Evolutionary conservation across 495 filamentous ascomycete genomes (phyloP).

Genomic region (Sporormia fimetaria): DNA sequence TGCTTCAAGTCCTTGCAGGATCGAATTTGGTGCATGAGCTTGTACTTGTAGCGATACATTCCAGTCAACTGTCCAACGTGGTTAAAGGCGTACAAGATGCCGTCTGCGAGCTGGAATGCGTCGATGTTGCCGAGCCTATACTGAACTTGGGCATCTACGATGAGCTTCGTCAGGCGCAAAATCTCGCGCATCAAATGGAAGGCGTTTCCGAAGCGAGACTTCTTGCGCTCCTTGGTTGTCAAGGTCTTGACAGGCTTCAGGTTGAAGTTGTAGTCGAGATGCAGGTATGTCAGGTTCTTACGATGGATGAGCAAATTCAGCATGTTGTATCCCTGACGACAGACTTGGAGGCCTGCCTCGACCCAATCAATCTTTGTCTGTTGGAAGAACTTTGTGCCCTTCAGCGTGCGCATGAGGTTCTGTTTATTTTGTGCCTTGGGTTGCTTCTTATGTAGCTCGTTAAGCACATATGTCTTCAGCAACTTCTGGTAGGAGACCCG

Average conservation of each 20-base stretch:
- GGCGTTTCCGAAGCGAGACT: constrained; percentile 97
- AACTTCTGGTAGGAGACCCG: constrained; percentile 99
- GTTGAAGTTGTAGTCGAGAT: constrained; percentile 99
- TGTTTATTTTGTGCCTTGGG: constrained; percentile 95
- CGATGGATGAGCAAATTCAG: constrained; percentile 94
- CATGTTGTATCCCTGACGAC: constrained; percentile 99
- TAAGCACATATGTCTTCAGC: constrained; percentile 91
- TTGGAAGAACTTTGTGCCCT: constrained; percentile 98
- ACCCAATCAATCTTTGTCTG: constrained; percentile 99
- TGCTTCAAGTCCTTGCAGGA: constrained; percentile 99
- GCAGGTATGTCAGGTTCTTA: constrained; percentile 97
- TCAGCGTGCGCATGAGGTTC: constrained; percentile 75
- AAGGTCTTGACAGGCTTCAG: constrained; percentile 97
- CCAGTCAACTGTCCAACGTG: constrained; percentile 97
- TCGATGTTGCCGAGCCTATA: constrained; percentile 98
- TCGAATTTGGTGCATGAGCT: constrained; percentile 99
- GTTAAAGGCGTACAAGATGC: constrained; percentile 98
- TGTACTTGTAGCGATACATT: constrained; percentile 99
- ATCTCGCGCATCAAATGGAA: constrained; percentile 99
- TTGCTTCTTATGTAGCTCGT: constrained; percentile 87
- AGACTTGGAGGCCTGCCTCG: constrained; percentile 95
- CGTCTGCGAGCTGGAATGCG: constrained; percentile 96
- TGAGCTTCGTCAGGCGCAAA: constrained; percentile 91
- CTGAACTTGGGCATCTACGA: constrained; percentile 97
- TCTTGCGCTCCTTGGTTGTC: constrained; percentile 98